Conservation (phyloP, 257 asterid genomes). For the Anisodus tanguticus region DNA sequence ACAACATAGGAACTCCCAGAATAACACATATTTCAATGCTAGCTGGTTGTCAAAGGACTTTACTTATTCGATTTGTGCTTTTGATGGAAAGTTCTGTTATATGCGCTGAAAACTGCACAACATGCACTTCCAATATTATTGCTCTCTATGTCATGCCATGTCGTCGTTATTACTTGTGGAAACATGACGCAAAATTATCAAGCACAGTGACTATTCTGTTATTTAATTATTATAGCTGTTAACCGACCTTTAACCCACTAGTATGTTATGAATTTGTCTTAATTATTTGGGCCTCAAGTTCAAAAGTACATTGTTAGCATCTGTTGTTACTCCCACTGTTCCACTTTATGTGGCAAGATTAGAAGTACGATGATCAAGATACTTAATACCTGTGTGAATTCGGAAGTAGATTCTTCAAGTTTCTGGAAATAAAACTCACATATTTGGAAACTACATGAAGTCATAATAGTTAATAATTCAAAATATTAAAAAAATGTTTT, state of each 20-base stretch:
- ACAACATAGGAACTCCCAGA: not conserved
- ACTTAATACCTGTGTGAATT: too few relatives aligned
- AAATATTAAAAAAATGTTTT: too few relatives aligned
- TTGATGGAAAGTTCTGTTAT: not conserved
- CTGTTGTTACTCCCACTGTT: not conserved
- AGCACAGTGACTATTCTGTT: not conserved
- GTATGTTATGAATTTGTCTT: not conserved
- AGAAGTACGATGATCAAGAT: too few relatives aligned
- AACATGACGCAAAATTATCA: not conserved
- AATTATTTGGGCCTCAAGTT: not conserved
- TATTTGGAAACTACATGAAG: too few relatives aligned
- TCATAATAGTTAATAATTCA: too few relatives aligned
- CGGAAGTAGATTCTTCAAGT: too few relatives aligned
- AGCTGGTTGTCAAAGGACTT: not conserved
- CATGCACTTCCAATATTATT: not conserved
- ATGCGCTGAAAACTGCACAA: not conserved
- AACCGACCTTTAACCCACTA: not conserved
- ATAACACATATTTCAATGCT: not conserved
- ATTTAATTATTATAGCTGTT: not conserved
- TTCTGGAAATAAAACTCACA: too few relatives aligned
- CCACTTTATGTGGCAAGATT: too few relatives aligned
- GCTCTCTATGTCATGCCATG: not conserved
- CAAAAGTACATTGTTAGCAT: not conserved
- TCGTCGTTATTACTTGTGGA: not conserved
- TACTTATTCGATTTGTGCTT: not conserved